Base-by-base conservation (phyloP, 116 monocot genomes). In the Posidonia oceanica region DNA sequence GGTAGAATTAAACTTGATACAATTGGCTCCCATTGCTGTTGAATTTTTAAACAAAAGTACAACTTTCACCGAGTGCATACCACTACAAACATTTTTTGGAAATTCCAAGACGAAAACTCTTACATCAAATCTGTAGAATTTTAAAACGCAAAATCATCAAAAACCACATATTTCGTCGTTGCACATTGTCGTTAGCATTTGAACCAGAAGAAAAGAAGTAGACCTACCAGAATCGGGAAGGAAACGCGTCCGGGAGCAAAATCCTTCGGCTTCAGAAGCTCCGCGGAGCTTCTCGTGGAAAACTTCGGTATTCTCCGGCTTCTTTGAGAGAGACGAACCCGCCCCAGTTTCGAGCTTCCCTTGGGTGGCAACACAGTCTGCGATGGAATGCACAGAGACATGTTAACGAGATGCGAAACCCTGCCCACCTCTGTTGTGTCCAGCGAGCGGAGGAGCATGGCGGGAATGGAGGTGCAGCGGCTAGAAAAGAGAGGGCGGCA, bases 151-250 rank as follows among this genome's bases (percentile, higher is more conserved):
- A 4, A 61, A 22, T 1, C 23, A 36, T n/a, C 18, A 3, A 60
- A 8, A 21, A 60, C 7, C 59, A 60, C 59, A 60, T 60, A 0
- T 29, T 60, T 8, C 22, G 18, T 22, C 22, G 2, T 29, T n/a
- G 20, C 22, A 44, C 4, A 11, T 4, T 1, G 18, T 48, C 42
- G 8, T 40, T 18, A 17, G 66, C 11, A 66, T 38, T n/a, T 39
- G 14, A 11, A 6, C 6, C 4, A 64, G 17, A 39, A 17, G 1
- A 39, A 39, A 8, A 66, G 18, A 18, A 5, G 44, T 14, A 16
- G 41, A 1, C 66, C 39, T 66, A 66, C 66, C 66, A 66, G 20
- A 18, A 66, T 48, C 14, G 66, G 66, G 18, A 66, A 48, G 3
- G 66, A 66, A 42, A 48, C 41, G 17, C 42, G 42, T 12, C 40